Evolutionary conservation across 805 yeast genomes (phyloP).

Genomic region (Kluyveromyces starmeri): DNA sequence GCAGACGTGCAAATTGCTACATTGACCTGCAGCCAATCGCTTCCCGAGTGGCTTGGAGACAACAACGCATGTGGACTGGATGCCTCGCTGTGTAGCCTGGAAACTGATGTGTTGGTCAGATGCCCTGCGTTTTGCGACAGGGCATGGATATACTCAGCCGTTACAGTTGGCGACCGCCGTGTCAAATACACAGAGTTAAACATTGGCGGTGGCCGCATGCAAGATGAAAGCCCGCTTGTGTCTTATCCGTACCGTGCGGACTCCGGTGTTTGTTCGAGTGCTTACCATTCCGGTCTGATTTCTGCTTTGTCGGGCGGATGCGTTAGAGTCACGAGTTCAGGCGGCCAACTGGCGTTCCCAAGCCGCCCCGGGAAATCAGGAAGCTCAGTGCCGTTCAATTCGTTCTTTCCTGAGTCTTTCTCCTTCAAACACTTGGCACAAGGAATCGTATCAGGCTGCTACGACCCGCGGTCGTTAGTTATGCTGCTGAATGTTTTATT

Average conservation of each 20-base stretch:
- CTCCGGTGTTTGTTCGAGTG: slow-evolving; percentile 84
- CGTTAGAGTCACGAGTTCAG: slow-evolving; percentile 50
- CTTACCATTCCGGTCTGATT: slow-evolving; percentile 73
- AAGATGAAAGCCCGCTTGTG: slow-evolving; percentile 24
- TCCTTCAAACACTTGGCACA: slow-evolving; percentile 40
- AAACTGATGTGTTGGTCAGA: slow-evolving; percentile 45
- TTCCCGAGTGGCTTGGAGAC: slow-evolving; percentile 61
- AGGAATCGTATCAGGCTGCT: slow-evolving; percentile 41
- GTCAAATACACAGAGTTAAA: slow-evolving; percentile 64
- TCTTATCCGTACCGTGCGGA: slow-evolving; percentile 75
- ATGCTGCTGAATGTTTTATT: slow-evolving; percentile 49
- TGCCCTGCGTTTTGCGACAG: slow-evolving; percentile 87
- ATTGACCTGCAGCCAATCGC: slow-evolving; percentile 28
- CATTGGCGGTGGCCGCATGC: slow-evolving; percentile 51
- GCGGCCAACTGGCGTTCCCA: slow-evolving; percentile 42
- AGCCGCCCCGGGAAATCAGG: slow-evolving; percentile 42
- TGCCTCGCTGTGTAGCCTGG: slow-evolving; percentile 48
- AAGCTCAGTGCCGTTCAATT: slow-evolving; percentile 43
- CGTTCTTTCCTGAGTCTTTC: slow-evolving; percentile 70
- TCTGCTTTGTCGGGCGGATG: slow-evolving; percentile 76
- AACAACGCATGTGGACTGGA: slow-evolving; percentile 68
- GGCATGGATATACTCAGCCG: slow-evolving; percentile 63
- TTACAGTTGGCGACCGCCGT: slow-evolving; percentile 62
- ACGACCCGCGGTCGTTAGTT: slow-evolving; percentile 58
- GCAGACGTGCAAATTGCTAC: slow-evolving; percentile 31